phyloP scores from a whole-genome alignment of 2,329 filamentous ascomycete genomes.

The Berkeleyomyces basicola region DNA sequence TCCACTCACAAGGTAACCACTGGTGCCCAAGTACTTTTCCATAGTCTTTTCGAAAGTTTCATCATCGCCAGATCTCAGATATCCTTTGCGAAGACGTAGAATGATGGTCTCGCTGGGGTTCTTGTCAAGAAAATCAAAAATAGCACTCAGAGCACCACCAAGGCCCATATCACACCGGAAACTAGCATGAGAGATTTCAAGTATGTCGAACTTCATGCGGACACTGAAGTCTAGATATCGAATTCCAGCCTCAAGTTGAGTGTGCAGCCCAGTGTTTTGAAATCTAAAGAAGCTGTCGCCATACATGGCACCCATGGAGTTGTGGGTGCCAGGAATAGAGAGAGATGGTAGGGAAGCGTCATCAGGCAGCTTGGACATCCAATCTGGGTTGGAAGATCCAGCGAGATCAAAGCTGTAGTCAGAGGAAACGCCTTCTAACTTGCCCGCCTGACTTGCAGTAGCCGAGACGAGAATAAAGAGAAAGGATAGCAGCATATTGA shows the following conservation, averaged over 20 bases:
- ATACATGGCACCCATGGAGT: conserved; percentile 33
- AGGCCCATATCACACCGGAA: conserved; percentile 29
- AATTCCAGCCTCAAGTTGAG: conserved; percentile 30
- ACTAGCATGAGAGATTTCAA: conserved; percentile 31
- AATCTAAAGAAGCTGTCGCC: conserved; percentile 23
- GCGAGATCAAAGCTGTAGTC: too few relatives aligned
- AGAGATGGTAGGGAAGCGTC: conserved; percentile 25
- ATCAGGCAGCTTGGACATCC: conserved; percentile 30
- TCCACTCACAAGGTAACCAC: conserved; percentile 17
- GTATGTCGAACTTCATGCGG: conserved; percentile 24
- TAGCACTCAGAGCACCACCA: conserved; percentile 25
- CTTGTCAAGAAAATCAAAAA: conserved; percentile 28
- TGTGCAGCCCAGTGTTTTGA: conserved; percentile 28
- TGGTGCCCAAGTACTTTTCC: conserved; percentile 21
- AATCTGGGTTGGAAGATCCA: conserved; percentile 14
- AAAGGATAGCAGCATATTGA: too few relatives aligned
- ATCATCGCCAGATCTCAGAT: not conserved
- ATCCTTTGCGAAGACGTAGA: conserved; percentile 23
- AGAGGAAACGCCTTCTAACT: too few relatives aligned
- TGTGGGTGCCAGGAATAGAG: conserved; percentile 35
- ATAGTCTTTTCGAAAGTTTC: conserved; percentile 29
- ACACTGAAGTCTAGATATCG: conserved; percentile 34
- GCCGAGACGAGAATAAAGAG: too few relatives aligned
- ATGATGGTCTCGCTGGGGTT: conserved; percentile 30
- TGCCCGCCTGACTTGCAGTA: too few relatives aligned